Evolutionary conservation across 345 rosid species (phyloP).

Genomic region (Cardamine resedifolia): DNA sequence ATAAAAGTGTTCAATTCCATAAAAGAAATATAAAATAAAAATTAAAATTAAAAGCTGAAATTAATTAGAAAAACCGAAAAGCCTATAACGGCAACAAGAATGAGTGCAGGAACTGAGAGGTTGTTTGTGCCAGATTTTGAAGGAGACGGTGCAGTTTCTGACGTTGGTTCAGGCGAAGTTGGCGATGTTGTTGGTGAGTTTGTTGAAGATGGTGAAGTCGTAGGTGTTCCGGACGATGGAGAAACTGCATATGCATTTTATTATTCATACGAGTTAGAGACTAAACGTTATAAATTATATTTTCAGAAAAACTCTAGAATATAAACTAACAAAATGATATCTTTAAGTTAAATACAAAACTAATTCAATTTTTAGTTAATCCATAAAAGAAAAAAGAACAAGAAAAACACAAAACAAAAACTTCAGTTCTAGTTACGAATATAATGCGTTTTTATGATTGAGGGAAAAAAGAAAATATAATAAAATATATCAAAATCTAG

Average conservation of each 20-base stretch:
- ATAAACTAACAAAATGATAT: not conserved
- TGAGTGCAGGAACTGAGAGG: conserved; percentile 10
- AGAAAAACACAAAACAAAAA: not conserved
- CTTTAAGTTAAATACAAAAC: not conserved
- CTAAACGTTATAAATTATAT: not conserved
- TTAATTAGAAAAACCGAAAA: conserved; percentile 8
- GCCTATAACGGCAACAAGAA: not conserved
- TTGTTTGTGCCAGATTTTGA: conserved; percentile 9
- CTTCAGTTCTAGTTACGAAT: not conserved
- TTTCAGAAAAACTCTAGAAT: not conserved
- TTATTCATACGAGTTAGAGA: not conserved
- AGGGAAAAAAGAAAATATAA: not conserved
- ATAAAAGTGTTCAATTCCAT: not conserved
- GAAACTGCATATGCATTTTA: conserved; percentile 21
- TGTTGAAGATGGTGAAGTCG: not conserved
- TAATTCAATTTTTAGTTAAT: not conserved
- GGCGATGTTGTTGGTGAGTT: conserved; percentile 13
- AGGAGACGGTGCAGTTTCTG: conserved; percentile 12
- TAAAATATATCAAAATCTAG: not conserved
- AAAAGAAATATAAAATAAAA: not conserved
- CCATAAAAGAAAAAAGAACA: not conserved
- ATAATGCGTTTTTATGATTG: not conserved
- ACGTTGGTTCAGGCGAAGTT: conserved; percentile 8
- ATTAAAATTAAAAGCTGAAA: not conserved
- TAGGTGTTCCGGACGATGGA: conserved; percentile 26